Conservation (phyloP, 1,139 yeast genomes). For the Scheffersomyces segobiensis region DNA sequence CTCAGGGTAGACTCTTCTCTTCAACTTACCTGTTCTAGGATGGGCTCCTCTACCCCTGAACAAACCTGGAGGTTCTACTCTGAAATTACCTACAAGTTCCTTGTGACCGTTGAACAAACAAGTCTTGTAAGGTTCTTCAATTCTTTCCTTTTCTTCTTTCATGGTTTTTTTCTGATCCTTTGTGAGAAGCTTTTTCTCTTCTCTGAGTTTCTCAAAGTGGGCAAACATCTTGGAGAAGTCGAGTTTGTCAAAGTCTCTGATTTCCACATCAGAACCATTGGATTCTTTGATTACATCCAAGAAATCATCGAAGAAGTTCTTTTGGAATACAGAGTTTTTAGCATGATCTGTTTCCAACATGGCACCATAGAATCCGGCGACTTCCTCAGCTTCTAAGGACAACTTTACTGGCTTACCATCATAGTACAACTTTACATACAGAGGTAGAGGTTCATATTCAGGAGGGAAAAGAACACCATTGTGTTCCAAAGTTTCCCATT, state of each 20-base stretch:
- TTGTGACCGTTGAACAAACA: slow-evolving; percentile 84
- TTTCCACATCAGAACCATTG: slow-evolving; percentile 62
- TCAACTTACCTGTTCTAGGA: slow-evolving; percentile 90
- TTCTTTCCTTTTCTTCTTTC: slow-evolving; percentile 68
- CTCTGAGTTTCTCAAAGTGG: slow-evolving; percentile 68
- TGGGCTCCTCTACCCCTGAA: slow-evolving; percentile 97
- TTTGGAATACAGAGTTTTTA: slow-evolving; percentile 78
- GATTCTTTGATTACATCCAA: slow-evolving; percentile 62
- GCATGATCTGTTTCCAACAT: slow-evolving; percentile 88
- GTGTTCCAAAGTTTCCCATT: slow-evolving; percentile 87
- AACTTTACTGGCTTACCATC: slow-evolving; percentile 72
- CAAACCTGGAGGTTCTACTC: slow-evolving; percentile 94
- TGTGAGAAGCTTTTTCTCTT: slow-evolving; percentile 67
- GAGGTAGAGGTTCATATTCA: slow-evolving; percentile 81
- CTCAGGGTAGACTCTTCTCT: slow-evolving; percentile 83
- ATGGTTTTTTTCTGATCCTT: slow-evolving; percentile 71
- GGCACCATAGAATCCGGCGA: slow-evolving; percentile 93
- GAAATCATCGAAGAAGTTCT: slow-evolving; percentile 85
- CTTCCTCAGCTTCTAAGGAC: slow-evolving; percentile 88
- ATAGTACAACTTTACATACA: slow-evolving; percentile 73
- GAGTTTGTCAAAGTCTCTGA: slow-evolving; percentile 64
- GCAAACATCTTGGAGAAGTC: slow-evolving; percentile 78
- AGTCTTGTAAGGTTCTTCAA: slow-evolving; percentile 79
- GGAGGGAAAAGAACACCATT: slow-evolving; percentile 95
- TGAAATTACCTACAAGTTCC: slow-evolving; percentile 90